phyloP scores from a whole-genome alignment of 148 eudicot species.

The Amaranthus hypochondriacus region DNA sequence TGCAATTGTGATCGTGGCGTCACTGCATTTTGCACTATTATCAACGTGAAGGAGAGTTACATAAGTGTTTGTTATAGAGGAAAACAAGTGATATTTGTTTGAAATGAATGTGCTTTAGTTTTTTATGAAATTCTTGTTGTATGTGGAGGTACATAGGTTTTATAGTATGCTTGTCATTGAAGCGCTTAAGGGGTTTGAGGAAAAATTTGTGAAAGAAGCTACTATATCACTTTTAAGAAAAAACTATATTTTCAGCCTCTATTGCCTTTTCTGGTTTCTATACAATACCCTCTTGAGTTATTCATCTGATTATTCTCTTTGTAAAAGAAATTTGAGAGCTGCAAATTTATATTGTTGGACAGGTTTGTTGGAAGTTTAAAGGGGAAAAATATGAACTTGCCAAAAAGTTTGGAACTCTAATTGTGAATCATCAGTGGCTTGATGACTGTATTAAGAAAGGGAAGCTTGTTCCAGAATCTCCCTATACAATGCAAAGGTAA shows the following conservation, averaged over 20 bases:
- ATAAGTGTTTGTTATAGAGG: neutral
- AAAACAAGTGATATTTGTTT: neutral
- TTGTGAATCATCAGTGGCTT: slow-evolving; percentile 84
- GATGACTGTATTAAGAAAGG: slow-evolving; percentile 71
- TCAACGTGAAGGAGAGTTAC: too few species aligned
- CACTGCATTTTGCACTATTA: too few species aligned
- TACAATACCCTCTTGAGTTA: neutral
- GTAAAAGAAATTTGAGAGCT: neutral
- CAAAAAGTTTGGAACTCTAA: slow-evolving; percentile 42
- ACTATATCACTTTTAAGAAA: neutral
- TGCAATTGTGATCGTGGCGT: too few species aligned
- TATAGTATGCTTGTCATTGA: neutral
- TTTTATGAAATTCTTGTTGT: neutral
- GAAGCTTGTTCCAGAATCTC: slow-evolving; percentile 57
- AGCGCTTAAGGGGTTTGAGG: neutral
- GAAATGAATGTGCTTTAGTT: neutral
- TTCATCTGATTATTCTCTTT: neutral
- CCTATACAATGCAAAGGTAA: slow-evolving; percentile 61
- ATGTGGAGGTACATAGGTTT: neutral
- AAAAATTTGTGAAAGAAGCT: neutral
- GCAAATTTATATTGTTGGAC: slow-evolving; percentile 8
- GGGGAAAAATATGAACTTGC: slow-evolving; percentile 75
- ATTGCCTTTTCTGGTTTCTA: neutral
- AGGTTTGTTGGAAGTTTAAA: slow-evolving; percentile 87
- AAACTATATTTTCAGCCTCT: neutral